phyloP scores from a whole-genome alignment of 768 basidiomycete genomes.

The Chalciporus pseudorubinellus region DNA sequence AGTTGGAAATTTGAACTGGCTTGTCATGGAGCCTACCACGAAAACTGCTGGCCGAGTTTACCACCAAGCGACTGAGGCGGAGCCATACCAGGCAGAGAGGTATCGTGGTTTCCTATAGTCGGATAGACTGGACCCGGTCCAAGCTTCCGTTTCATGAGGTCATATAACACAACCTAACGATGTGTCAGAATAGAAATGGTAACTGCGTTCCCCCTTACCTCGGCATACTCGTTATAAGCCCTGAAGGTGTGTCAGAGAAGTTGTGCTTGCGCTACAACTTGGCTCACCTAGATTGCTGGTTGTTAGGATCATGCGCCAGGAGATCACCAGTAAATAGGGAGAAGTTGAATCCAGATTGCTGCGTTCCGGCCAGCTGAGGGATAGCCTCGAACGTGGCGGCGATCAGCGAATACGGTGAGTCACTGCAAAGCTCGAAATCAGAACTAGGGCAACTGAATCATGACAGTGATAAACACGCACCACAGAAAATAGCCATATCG shows the following conservation, averaged over 20 bases:
- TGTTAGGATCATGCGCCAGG: constrained; percentile 67
- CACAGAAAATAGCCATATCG: constrained; percentile 65
- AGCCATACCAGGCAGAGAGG: constrained; percentile 56
- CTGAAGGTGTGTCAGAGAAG: constrained; percentile 30
- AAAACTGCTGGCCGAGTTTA: constrained; percentile 55
- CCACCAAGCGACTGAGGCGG: constrained; percentile 58
- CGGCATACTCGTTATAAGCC: constrained; percentile 58
- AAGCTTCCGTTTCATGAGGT: constrained; percentile 60
- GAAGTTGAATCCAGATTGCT: constrained; percentile 60
- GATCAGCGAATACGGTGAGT: constrained; percentile 61
- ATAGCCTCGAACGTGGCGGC: constrained; percentile 64
- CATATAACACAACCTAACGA: constrained; percentile 58
- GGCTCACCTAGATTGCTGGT: constrained; percentile 57
- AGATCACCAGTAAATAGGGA: constrained; percentile 73
- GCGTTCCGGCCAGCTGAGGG: constrained; percentile 60
- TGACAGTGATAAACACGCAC: constrained; percentile 30
- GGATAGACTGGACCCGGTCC: constrained; percentile 73
- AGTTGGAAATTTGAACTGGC: not conserved
- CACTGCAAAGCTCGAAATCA: constrained; percentile 36
- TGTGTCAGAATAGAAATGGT: constrained; percentile 5
- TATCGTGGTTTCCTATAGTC: constrained; percentile 76
- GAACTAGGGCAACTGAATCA: not conserved
- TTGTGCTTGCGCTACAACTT: not conserved
- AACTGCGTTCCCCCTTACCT: constrained; percentile 39
- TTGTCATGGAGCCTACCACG: constrained; percentile 45